Percentiles rank a stretch among this genome's conserved stretches.
Conservation (phyloP, 768 basidiomycete genomes). For the Boletellus ananas region DNA sequence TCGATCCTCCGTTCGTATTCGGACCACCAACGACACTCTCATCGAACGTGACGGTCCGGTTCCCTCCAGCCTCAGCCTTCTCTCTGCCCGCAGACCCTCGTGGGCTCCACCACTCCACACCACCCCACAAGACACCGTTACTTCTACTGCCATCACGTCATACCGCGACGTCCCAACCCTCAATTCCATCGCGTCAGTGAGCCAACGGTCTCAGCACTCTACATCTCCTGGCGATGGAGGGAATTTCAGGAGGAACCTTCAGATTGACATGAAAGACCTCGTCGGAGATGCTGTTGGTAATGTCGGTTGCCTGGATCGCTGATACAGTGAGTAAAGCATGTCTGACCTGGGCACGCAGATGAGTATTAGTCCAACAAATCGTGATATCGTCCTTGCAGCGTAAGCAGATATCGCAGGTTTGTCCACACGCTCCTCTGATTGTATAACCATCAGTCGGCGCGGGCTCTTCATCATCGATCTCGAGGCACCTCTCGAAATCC, state of each 20-base stretch:
- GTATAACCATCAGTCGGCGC: constrained; percentile 50
- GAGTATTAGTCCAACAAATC: constrained; percentile 85
- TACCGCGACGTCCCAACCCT: constrained; percentile 30
- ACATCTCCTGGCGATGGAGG: constrained; percentile 51
- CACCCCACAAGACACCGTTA: constrained; percentile 20
- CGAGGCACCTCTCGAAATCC: constrained; percentile 78
- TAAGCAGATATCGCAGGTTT: constrained; percentile 34
- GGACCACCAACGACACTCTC: constrained; percentile 15
- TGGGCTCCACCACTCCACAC: constrained; percentile 32
- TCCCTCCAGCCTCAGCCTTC: constrained; percentile 29
- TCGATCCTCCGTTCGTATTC: constrained; percentile 19
- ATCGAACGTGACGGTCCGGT: constrained; percentile 21
- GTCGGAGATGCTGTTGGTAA: constrained; percentile 84
- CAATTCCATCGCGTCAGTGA: constrained; percentile 10
- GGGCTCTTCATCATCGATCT: constrained; percentile 96
- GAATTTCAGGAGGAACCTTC: constrained; percentile 54
- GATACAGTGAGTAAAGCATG: background rate
- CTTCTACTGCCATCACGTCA: constrained; percentile 19
- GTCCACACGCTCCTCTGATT: background rate
- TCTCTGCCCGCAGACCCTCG: constrained; percentile 32
- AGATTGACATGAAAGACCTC: constrained; percentile 76
- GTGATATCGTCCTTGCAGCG: constrained; percentile 91
- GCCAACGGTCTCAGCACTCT: constrained; percentile 16
- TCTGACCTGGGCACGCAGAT: constrained; percentile 47
- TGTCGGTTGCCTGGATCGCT: constrained; percentile 40